Conservation (phyloP, 2,329 filamentous ascomycete genomes). For the Rachicladosporium sp. region DNA sequence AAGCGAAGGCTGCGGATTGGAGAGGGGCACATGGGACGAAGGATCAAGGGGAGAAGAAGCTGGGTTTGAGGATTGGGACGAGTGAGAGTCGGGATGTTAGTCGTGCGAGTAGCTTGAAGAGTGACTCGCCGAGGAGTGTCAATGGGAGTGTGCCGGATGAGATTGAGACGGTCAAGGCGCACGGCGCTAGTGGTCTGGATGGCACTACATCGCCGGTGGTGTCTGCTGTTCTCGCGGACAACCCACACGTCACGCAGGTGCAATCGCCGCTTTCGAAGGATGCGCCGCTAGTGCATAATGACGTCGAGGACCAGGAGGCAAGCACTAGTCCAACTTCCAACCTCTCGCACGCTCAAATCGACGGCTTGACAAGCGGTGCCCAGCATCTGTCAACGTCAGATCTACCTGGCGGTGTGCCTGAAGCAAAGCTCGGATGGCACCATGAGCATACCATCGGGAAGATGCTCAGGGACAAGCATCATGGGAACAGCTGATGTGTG, state of each 20-base stretch:
- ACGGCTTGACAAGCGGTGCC: slow-evolving; percentile 13
- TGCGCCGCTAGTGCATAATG: background rate
- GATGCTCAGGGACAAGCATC: slow-evolving; percentile 1
- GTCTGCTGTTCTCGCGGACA: background rate
- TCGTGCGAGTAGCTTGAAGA: slow-evolving; percentile 53
- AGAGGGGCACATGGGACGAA: slow-evolving; percentile 39
- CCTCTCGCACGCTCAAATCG: background rate
- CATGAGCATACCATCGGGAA: slow-evolving; percentile 3
- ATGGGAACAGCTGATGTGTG: background rate
- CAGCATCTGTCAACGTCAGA: slow-evolving; percentile 27
- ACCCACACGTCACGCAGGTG: background rate
- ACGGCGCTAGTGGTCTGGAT: slow-evolving; percentile 1
- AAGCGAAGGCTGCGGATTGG: slow-evolving; percentile 64
- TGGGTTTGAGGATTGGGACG: slow-evolving; percentile 56
- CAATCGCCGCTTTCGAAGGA: background rate
- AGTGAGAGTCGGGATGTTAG: slow-evolving; percentile 56
- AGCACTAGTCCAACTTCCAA: background rate
- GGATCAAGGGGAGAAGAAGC: slow-evolving; percentile 40
- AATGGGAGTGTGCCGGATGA: background rate
- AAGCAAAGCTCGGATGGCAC: slow-evolving; percentile 24
- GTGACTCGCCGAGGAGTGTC: background rate
- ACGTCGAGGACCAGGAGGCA: background rate
- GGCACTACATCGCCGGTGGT: too few relatives aligned
- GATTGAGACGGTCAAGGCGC: background rate
- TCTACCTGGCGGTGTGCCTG: slow-evolving; percentile 30